phyloP scores from a whole-genome alignment of 2,329 filamentous ascomycete species.

The Aspergillus carbonarius region DNA sequence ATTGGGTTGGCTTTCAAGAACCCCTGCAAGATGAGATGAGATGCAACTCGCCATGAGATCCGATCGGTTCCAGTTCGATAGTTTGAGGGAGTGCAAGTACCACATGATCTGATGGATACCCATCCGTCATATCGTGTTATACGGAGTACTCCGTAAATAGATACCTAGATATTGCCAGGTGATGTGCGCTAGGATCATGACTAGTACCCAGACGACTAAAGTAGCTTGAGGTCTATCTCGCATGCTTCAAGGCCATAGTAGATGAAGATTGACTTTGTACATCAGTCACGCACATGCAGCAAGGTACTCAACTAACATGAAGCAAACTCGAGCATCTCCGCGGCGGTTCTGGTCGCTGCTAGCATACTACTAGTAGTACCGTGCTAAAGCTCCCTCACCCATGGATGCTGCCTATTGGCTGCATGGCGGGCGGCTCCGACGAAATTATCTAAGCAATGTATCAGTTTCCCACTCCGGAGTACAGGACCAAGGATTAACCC shows the following conservation, averaged over 20 bases:
- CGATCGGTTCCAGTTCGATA: slow-evolving; percentile 3
- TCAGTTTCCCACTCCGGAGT: not conserved
- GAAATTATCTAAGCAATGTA: not conserved
- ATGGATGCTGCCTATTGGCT: not conserved
- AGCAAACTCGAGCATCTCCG: slow-evolving; percentile 1
- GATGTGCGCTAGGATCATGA: not conserved
- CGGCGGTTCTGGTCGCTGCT: slow-evolving; percentile 16
- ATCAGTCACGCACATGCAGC: no score
- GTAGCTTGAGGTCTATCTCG: no score
- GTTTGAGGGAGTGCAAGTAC: not conserved
- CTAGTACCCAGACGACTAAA: no score
- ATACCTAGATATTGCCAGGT: not conserved
- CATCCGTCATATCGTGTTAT: not conserved
- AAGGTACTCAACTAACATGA: no score
- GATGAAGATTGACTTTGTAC: no score
- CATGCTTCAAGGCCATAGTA: no score
- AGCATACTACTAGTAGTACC: no score
- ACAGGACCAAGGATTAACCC: not conserved
- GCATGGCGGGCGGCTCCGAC: not conserved
- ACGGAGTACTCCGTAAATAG: no score
- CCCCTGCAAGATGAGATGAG: slow-evolving; percentile 9
- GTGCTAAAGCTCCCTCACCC: not conserved
- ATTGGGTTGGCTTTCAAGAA: not conserved
- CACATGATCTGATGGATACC: not conserved
- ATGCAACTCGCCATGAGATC: slow-evolving; percentile 6